Base-by-base conservation (phyloP, 179 eudicot species). In the Silene coronaria region DNA sequence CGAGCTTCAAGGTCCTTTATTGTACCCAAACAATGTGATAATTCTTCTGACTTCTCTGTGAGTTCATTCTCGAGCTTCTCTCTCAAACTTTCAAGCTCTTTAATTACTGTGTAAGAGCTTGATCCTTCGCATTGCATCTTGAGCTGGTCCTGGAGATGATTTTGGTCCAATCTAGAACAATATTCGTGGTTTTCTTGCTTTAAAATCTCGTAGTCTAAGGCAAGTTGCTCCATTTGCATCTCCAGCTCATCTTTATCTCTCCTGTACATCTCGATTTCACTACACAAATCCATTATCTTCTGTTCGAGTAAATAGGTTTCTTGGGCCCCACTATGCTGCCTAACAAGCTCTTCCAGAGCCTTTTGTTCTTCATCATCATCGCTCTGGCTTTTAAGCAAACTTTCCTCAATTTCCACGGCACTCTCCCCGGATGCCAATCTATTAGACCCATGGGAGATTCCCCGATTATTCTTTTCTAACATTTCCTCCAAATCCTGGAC, bases 221-320 rank as follows among this genome's bases (percentile, higher is more conserved):
- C 90, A 58, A 95, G 91, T 84, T 95, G 99, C 88, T 95, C 99
- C 91, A 92, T 81, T 82, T 92, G 99, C 82, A 91, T 85, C 85
- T 92, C 97, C n/a, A 92, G 74, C 62, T 95, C 99, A 74, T 92
- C 96, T 82, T 82, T 94, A 53, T 94, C 97, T 82, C 96, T 85
- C 75, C 84, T 88, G 77, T 75, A 89, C 74, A 86, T 91, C 76
- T 92, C 92, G 30, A 95, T 78, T 81, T 95, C 99, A 73, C 85
- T 79, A 72, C 87, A 84, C 64, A 87, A 85, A 77, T 91, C 97
- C 83, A 82, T 87, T 69, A 93, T 84, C 88, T 88, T 89, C 81
- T 87, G 88, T 76, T 95, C 99, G 21, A 88, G 86, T 57, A 88
- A 4, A 79, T 88, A 82, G n/a, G 89, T 76, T 66, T 86, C 97